Evolutionary conservation across 371 early-diverging fungal genomes (phyloP), one percentile per base, ranked within the genome.

Genomic region (Paramicrosporidium saccamoebae): DNA sequence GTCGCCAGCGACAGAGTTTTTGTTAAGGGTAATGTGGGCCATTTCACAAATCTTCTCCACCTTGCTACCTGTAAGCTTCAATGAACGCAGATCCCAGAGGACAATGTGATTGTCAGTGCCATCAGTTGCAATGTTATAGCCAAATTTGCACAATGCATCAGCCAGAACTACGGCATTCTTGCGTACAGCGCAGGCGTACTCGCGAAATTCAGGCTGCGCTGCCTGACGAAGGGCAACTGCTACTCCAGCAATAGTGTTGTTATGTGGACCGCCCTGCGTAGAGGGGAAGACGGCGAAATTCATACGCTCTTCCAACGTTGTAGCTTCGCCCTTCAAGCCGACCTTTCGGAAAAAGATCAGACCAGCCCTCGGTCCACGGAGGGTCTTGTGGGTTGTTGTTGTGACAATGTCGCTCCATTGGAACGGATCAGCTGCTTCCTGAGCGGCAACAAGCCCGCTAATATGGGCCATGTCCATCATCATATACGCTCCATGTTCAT

Each of bases 341-440:
- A 61, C 64, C 30, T 53, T 60, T 41, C 92, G 78, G 68, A 62
- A 90, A 56, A 95, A 98, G 50, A 98, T 92, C 45, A 98, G 55
- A 31, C 79, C 92, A 28, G 82, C 92, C 34, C 96, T 67, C 21
- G 98, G 98, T 13, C 98, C 98, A 35, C 96, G 63, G 19, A 98
- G 60, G 12, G 90, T 77, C 58, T 98, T 98, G 64, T 98, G 98
- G n/a, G 95, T 94, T 21, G 95, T 96, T 17, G 96, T 96, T 24
- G 95, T 98, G 30, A 96, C 96, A 25, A 96, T 64, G 46, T 98
- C 98, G 43, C 86, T 79, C 52, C 59, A 61, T 39, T 79, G 71
- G 50, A 98, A 98, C 26, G 96, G 92, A 35, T 60, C 60, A 20
- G 57, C 56, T 23, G 73, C 57, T 38, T 74, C 71, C 27, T 64